These are phyloP conservation scores for Moricandia moricandioides DNA, from an alignment of 345 rosid species.

Conservation along the genomic window DNA sequence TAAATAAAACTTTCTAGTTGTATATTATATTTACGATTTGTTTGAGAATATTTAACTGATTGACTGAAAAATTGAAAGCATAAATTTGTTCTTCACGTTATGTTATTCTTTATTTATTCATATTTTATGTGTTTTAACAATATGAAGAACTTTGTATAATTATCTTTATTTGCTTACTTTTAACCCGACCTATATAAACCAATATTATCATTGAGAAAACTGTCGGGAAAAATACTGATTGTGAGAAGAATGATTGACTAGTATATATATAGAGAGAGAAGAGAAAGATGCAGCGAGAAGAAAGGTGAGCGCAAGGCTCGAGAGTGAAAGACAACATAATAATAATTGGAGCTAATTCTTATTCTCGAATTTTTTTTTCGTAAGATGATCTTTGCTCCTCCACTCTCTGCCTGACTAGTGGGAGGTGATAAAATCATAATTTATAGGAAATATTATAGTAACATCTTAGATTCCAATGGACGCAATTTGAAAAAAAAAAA, in stretches of 20 bases:
- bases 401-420: neutral
- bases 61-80: no score
- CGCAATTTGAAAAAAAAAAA: neutral
- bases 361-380: neutral
- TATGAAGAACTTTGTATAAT: no score
- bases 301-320: slow-evolving; percentile 73
- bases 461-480: neutral
- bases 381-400: neutral
- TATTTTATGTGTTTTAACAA: no score
- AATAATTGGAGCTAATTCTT: slow-evolving; percentile 41
- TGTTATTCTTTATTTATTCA: no score
- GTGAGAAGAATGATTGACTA: slow-evolving; percentile 30
- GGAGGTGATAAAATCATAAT: neutral
- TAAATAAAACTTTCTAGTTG: no score
- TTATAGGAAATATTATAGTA: neutral
- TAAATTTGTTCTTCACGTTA: no score
- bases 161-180: no score
- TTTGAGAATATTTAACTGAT: no score
- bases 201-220: neutral
- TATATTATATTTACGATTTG: no score
- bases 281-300: slow-evolving; percentile 36
- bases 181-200: no score
- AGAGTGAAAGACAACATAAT: slow-evolving; percentile 51
- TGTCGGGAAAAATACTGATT: slow-evolving; percentile 30
- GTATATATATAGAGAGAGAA: neutral